Percentiles rank a stretch among this genome's conserved stretches.
phyloP scores from a whole-genome alignment of 139 green algal species.

The Haematococcus lacustris region DNA sequence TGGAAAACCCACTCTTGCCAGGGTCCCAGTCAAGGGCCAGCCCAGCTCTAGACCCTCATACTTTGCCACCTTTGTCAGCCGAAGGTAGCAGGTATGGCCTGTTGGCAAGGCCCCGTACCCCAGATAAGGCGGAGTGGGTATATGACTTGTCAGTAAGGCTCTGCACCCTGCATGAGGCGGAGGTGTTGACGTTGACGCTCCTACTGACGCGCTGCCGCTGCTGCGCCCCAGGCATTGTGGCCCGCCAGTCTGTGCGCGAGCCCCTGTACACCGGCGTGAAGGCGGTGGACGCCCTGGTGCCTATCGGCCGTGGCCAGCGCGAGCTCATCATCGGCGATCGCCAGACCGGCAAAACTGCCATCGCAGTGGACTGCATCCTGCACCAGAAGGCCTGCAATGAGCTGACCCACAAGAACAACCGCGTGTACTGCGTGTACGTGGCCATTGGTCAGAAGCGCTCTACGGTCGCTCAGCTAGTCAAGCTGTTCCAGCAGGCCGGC shows the following conservation, averaged over 20 bases:
- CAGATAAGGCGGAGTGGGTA: not conserved
- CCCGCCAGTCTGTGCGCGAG: constrained; percentile 49
- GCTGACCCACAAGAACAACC: constrained; percentile 38
- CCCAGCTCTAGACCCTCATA: not conserved
- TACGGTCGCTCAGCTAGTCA: constrained; percentile 68
- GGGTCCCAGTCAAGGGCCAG: too few relatives aligned
- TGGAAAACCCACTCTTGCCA: too few relatives aligned
- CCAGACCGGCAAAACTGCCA: constrained; percentile 88
- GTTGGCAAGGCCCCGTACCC: not conserved
- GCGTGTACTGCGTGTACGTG: constrained; percentile 87
- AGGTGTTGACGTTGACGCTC: not conserved
- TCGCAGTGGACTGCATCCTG: constrained; percentile 82
- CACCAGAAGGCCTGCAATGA: constrained; percentile 57
- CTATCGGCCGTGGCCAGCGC: constrained; percentile 83
- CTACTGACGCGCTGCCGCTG: too few relatives aligned
- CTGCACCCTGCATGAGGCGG: not conserved
- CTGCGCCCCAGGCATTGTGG: constrained; percentile 55
- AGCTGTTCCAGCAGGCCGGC: constrained; percentile 14
- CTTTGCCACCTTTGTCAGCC: not conserved
- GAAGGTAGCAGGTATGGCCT: constrained; percentile 18
- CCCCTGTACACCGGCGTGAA: constrained; percentile 67
- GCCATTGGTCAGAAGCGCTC: constrained; percentile 83
- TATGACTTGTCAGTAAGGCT: not conserved
- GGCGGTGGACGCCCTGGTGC: constrained; percentile 73
- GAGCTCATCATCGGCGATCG: constrained; percentile 90